Percentiles rank a stretch among this genome's conserved stretches.
These are phyloP conservation scores for Globisporangium spiculum DNA, from an alignment of 352 stramenopile species.

Conservation along the genomic window DNA sequence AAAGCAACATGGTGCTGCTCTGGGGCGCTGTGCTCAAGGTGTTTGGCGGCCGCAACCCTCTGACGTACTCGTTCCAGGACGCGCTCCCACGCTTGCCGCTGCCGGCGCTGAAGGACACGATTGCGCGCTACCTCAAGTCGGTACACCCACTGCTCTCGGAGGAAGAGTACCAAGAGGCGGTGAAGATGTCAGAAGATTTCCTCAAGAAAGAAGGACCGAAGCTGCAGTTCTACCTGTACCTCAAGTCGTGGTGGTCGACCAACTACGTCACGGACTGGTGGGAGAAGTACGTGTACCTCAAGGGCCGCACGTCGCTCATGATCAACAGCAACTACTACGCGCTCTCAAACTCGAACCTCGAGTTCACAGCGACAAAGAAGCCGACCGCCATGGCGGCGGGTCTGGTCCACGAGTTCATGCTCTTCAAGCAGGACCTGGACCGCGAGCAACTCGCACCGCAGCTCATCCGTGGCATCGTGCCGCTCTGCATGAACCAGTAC, in stretches of 20 bases:
- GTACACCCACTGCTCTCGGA: conserved; percentile 87
- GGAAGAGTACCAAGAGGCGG: conserved; percentile 86
- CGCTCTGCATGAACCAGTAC: conserved; percentile 91
- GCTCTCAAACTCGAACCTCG: conserved; percentile 57
- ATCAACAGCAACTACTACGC: conserved; percentile 94
- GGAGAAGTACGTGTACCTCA: conserved; percentile 90
- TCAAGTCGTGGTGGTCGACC: conserved; percentile 87
- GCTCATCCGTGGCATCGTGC: conserved; percentile 82
- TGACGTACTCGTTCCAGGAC: conserved; percentile 91
- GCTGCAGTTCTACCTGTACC: conserved; percentile 88
- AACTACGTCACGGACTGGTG: conserved; percentile 92
- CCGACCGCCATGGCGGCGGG: conserved; percentile 61
- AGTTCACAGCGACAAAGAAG: conserved; percentile 62
- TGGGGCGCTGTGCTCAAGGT: conserved; percentile 85
- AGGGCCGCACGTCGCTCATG: conserved; percentile 84
- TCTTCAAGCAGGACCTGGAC: conserved; percentile 87
- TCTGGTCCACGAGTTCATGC: conserved; percentile 76
- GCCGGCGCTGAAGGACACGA: conserved; percentile 91
- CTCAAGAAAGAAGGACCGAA: conserved; percentile 86
- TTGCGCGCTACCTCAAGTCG: conserved; percentile 90
- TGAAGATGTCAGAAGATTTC: conserved; percentile 84
- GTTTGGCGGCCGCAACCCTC: conserved; percentile 68
- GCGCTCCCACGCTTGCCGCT: conserved; percentile 91
- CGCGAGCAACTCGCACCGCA: conserved; percentile 77
- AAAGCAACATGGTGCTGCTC: conserved; percentile 56